Conservation (phyloP, 2,329 filamentous ascomycete genomes). For the Fusarium lyarnte region DNA sequence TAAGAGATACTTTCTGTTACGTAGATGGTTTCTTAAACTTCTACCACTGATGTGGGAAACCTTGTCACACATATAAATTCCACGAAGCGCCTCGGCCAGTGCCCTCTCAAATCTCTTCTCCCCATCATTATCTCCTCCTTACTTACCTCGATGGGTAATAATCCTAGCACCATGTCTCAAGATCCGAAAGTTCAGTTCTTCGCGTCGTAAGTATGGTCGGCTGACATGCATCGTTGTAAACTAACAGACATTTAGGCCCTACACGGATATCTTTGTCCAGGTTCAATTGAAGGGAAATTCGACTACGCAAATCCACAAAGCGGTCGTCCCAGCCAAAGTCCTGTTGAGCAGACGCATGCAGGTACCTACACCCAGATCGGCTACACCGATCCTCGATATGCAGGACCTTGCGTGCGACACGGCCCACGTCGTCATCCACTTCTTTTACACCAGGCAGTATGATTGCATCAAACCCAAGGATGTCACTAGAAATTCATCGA, state of each 20-base stretch:
- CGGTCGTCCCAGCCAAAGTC: neutral
- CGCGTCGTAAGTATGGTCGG: neutral
- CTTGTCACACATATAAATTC: neutral
- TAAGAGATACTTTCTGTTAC: neutral
- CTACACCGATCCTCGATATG: neutral
- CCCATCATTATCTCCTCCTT: neutral
- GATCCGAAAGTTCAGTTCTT: neutral
- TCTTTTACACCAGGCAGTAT: neutral
- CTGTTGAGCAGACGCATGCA: no score
- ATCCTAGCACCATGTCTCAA: neutral
- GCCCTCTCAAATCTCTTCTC: neutral
- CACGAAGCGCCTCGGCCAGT: neutral
- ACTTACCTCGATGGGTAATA: neutral
- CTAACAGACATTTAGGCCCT: neutral
- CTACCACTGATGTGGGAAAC: no score
- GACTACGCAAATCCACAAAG: neutral
- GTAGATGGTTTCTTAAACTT: neutral
- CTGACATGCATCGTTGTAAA: rapidly evolving
- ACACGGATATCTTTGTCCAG: neutral
- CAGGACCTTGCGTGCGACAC: neutral
- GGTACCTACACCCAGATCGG: neutral
- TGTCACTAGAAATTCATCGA: neutral
- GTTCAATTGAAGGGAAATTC: neutral
- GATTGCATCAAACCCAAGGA: neutral
- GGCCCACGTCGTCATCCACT: conserved; percentile 5